Evolutionary conservation across 371 early-diverging fungal genomes (phyloP).

Genomic region (Mucor sp.): DNA sequence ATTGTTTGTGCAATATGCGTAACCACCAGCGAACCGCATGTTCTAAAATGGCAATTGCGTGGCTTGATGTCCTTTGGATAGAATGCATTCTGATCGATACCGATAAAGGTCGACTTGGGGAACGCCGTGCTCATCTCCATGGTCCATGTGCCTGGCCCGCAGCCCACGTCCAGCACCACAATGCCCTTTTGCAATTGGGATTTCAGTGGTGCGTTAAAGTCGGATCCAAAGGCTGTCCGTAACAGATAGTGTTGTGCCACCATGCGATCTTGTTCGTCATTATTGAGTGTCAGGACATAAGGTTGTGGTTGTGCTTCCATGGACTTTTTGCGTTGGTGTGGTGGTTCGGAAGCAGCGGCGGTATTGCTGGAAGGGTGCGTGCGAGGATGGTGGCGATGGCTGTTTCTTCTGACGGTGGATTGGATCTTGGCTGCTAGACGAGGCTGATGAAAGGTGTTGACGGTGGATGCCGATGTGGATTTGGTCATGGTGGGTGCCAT

Average conservation of each 20-base stretch:
- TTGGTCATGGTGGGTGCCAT: neutral
- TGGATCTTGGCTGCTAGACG: neutral
- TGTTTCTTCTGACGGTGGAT: neutral
- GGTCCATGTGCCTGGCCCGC: slow-evolving; percentile 51
- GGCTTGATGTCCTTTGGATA: slow-evolving; percentile 49
- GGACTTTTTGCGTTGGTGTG: neutral
- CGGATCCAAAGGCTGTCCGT: slow-evolving; percentile 46
- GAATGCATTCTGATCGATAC: slow-evolving; percentile 32
- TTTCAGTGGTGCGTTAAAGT: slow-evolving; percentile 39
- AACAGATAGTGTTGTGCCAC: slow-evolving; percentile 52
- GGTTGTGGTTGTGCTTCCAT: slow-evolving; percentile 11
- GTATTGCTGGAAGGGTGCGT: neutral
- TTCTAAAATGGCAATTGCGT: slow-evolving; percentile 46
- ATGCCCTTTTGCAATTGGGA: slow-evolving; percentile 38
- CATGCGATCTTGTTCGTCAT: slow-evolving; percentile 47
- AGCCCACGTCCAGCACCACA: slow-evolving; percentile 47
- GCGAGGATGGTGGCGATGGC: neutral
- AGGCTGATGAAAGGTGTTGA: neutral
- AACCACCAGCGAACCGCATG: slow-evolving; percentile 23
- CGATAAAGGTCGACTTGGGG: slow-evolving; percentile 45
- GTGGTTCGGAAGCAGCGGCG: too few species aligned
- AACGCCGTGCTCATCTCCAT: slow-evolving; percentile 51
- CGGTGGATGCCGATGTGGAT: neutral
- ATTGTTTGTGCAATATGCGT: slow-evolving; percentile 4
- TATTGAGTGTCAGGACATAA: slow-evolving; percentile 32